Conservation (phyloP, 129 eudicot species). For the Kitagawia praeruptora region DNA sequence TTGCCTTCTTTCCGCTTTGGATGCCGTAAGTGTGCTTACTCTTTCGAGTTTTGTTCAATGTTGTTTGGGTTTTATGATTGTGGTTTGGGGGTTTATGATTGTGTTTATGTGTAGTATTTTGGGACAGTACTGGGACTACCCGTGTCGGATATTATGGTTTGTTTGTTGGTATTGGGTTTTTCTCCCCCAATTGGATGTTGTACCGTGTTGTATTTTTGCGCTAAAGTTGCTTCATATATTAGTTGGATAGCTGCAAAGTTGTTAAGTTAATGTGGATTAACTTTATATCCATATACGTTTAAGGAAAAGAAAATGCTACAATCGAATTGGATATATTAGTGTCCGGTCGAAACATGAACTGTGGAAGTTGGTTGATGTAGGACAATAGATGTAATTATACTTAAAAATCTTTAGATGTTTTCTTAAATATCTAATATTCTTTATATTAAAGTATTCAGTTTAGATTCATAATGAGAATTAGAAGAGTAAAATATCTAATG, state of each 20-base stretch:
- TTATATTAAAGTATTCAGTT: not conserved
- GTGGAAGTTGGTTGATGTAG: not conserved
- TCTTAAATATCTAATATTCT: not conserved
- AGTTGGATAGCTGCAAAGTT: not conserved
- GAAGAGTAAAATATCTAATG: too few relatives aligned
- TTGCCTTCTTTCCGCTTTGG: conserved; percentile 89
- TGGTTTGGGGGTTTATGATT: not conserved
- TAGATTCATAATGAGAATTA: not conserved
- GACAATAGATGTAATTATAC: not conserved
- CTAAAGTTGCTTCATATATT: not conserved
- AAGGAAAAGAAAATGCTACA: not conserved
- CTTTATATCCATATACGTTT: not conserved
- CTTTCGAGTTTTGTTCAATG: too few relatives aligned
- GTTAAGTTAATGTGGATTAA: not conserved
- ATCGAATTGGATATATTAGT: not conserved
- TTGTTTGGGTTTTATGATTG: not conserved
- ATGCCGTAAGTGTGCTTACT: conserved; percentile 85
- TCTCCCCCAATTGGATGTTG: too few relatives aligned
- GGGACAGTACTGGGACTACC: not conserved
- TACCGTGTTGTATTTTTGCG: not conserved
- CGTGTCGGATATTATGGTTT: not conserved
- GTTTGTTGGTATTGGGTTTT: not conserved
- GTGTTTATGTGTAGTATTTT: not conserved
- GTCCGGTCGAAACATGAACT: not conserved
- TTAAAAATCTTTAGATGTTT: not conserved